Base-by-base conservation (phyloP, 2,329 filamentous ascomycete genomes). In the Aspergillus pseudotamarii region DNA sequence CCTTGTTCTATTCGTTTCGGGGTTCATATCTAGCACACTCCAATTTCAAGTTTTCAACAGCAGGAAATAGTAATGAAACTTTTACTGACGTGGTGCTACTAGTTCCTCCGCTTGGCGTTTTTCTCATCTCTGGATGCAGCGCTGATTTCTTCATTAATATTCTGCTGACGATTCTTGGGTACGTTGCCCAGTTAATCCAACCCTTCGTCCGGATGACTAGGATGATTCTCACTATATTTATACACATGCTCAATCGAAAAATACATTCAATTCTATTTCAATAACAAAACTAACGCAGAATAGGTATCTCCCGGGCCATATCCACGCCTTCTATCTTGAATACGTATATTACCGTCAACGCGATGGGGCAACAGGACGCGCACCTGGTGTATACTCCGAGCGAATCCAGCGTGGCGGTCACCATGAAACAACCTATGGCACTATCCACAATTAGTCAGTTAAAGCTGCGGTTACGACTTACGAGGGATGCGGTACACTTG, bases 301-400 rank as follows among this genome's bases (percentile, higher is more conserved):
- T 63, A 88, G 87, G n/a, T 91, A 89, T 76, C 78, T 95, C 57
- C 92, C 92, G 0, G 92, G 91, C 9, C 89, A 93, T 69, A 86
- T 94, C 48, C 89, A 93, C 75, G 91, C 91, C 50, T 93, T 94
- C 77, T 95, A 94, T 75, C 69, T 93, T 65, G 88, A 93, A 78
- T 96, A 93, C 75, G 83, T 96, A 66, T 96, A 94, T 81, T 94
- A 90, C 77, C 87, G 92, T 71, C 89, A 90, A 45, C 85, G 73
- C 53, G 66, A 69, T 67, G 70, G 23, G 46, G 68, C 21, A 70
- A 68, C 32, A 64, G 70, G 56, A 16, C 71, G 64, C 10, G 78
- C 77, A 0, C 76, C 77, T 2, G 77, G 77, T 1, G 76, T 80
- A 14, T 80, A 79, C 62, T 80, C 78, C 6, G 70, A 78, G 6